Base-by-base conservation (phyloP, 768 basidiomycete species). In the Rhizopogon sp. region DNA sequence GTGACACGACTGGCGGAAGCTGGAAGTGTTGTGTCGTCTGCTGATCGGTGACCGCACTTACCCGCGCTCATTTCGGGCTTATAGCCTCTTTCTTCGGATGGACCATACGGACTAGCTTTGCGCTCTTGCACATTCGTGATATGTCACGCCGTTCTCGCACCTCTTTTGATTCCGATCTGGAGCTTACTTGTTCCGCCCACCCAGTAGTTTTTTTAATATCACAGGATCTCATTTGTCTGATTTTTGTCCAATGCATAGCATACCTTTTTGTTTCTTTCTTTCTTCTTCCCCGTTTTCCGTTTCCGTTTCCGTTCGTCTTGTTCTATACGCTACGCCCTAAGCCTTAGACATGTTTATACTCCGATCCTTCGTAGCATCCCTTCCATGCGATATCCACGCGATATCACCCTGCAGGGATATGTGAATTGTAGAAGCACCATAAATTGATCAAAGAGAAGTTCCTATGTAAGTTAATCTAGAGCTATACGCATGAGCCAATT, bases 1-100 rank as follows among this genome's bases (percentile, higher is more conserved):
- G 55, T 39, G 64, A 81, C 54, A 69, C 76, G 46, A 77, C 79
- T 46, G 71, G 71, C 17, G 78, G 74, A 8, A 78, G 78, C 42
- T 70, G 66, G 65, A 73, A 74, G 58, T 90, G 88, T 68, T 90
- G 88, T 61, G 81, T 88, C 41, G 75, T 90, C 55, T 89, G 85
- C 64, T 89, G 69, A 65, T 56, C 35, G 33, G 56, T 43, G 52
- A 55, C 13, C 9, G 29, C 54, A 20, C 17, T 52, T 45, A 43
- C 37, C 29, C 41, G 41, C 22, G 35, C 20, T 49, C 20, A 49
- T 49, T 49, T 35, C 33, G 31, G 46, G 46, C 20, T 47, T 22
- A 22, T 22, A 22, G 17, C 33, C 8, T 17, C 17, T 47, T 28
- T 46, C 31, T 47, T 47, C 46, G 46, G 46, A 47, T 47, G 47